A percentile compares a stretch with the other conserved stretches of the same genome.
Evolutionary conservation across 306 rosid species (phyloP).

Genomic region (Prunus padus): DNA sequence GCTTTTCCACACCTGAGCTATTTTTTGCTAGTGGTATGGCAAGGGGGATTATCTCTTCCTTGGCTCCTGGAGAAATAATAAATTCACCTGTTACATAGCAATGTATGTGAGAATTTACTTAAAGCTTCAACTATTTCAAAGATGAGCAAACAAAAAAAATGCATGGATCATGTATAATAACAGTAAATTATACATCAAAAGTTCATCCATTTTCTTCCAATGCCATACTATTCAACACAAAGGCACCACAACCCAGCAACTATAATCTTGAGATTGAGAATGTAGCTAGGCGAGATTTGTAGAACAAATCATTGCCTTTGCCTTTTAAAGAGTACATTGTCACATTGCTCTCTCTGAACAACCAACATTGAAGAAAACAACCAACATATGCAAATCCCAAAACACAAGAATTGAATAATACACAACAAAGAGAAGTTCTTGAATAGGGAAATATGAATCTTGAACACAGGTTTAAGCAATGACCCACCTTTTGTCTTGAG

Average conservation of each 20-base stretch:
- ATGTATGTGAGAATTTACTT: not conserved
- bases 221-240: not conserved
- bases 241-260: not conserved
- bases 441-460: not conserved
- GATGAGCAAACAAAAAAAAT: not conserved
- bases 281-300: not conserved
- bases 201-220: not conserved
- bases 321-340: not conserved
- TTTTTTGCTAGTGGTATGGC: conserved; percentile 72
- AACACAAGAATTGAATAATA: not conserved
- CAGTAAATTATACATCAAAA: not conserved
- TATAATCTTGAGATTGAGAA: not conserved
- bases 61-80: conserved; percentile 78
- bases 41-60: conserved; percentile 76
- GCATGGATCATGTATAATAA: not conserved
- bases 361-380: not conserved
- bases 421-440: not conserved
- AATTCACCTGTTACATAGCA: conserved; percentile 65
- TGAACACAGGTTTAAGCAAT: conserved; percentile 13
- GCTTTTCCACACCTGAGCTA: conserved; percentile 52
- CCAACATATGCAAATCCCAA: not conserved
- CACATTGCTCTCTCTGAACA: not conserved
- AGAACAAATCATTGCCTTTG: not conserved
- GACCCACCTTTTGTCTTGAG: conserved; percentile 72
- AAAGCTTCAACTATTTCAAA: not conserved